phyloP scores from a whole-genome alignment of 148 eudicot species.

The Bassia scoparia region DNA sequence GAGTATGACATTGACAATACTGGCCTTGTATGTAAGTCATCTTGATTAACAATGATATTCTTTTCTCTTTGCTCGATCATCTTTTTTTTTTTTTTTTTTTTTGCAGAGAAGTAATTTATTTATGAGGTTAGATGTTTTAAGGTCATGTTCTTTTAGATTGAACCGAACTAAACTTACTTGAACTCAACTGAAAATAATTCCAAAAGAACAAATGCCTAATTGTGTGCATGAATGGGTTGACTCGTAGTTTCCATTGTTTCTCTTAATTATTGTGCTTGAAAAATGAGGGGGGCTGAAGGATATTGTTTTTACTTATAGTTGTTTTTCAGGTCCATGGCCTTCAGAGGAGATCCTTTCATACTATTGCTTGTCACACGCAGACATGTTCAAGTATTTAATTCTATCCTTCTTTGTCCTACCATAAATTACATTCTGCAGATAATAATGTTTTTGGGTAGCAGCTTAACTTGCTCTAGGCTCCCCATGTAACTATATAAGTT shows the following conservation, averaged over 20 bases:
- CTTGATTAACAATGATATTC: not conserved
- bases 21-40: constrained; percentile 86
- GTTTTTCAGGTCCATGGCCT: constrained; percentile 83
- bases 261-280: not conserved
- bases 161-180: no score
- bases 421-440: constrained; percentile 1
- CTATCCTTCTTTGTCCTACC: not conserved
- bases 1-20: constrained; percentile 85
- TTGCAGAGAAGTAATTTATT: not conserved
- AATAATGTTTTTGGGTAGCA: not conserved
- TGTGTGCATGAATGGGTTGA: not conserved
- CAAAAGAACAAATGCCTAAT: no score
- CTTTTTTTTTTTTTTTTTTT: constrained; percentile 14
- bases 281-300: not conserved
- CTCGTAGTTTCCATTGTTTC: not conserved
- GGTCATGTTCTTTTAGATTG: no score
- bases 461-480: not conserved
- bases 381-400: constrained; percentile 58
- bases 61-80: constrained; percentile 10
- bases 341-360: constrained; percentile 89
- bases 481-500: not conserved
- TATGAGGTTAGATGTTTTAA: not conserved
- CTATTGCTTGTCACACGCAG: constrained; percentile 66
- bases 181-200: no score
- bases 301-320: not conserved